Base-by-base conservation (phyloP, 2,329 filamentous ascomycete genomes). In the Aspergillus fumigatus region DNA sequence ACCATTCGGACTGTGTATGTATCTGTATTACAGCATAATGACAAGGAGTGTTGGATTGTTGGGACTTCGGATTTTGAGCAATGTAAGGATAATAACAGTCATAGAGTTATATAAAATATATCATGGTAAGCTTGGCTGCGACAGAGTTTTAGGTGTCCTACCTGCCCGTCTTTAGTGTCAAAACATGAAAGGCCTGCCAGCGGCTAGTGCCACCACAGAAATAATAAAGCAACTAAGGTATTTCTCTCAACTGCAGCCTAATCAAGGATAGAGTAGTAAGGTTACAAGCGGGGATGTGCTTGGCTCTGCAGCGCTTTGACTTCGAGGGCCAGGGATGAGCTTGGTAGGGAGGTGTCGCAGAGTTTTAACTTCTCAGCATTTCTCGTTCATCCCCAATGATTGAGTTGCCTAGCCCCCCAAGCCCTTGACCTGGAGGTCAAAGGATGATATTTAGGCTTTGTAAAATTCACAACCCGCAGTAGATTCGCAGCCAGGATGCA, bases 281-380 rank as follows among this genome's bases (percentile, higher is more conserved):
- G 27, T 48, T 41, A 23, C 52, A 54, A 48, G 58, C 53, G 58
- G 60, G 55, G 57, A 58, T 49, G 40, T 50, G 55, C 58, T 62
- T 64, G 62, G 62, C 62, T 62, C 58, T 62, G 60, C 60, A 61
- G 58, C 60, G 62, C 60, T 59, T 64, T 59, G 62, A 64, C 60
- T 32, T 50, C 54, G 50, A 52, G 52, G 51, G 43, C 50, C 56
- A 56, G 53, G 61, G 53, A 56, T 38, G 7, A 38, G 29, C 29
- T 14, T 14, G 29, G 14, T 32, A 32, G 54, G 53, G 32, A 38
- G 32, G 32, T 38, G 32, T 38, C 14, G 5, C 14, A 38, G 32
- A 38, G 14, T 17, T 17, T 38, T 17, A 38, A 38, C 32, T 17
- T 14, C 32, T 38, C 32, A 17, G 32, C 32, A 38, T 17, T 38